phyloP scores from a whole-genome alignment of 495 filamentous ascomycete genomes.

The Neurospora sp. region DNA sequence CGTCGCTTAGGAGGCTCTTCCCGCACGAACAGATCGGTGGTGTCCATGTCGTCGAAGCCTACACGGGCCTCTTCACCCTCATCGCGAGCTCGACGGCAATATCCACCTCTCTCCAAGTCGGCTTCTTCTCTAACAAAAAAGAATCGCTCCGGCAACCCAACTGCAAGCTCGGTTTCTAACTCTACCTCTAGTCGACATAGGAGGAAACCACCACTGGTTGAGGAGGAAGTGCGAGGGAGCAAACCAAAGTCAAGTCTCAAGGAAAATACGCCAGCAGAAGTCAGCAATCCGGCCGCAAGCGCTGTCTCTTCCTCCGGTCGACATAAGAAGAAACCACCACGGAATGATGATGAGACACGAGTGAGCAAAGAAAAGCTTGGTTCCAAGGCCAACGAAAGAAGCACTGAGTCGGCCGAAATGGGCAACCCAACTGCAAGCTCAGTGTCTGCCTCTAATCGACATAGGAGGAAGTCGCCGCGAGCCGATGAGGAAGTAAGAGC shows the following conservation, averaged over 20 bases:
- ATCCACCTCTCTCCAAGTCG: background rate
- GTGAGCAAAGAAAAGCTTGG: background rate
- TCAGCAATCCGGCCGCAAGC: background rate
- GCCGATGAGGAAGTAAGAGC: background rate
- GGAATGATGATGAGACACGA: background rate
- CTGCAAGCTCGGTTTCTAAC: background rate
- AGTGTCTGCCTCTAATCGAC: background rate
- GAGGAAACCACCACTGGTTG: background rate
- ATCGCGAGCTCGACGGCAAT: background rate
- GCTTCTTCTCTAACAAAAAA: background rate
- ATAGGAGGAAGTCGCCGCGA: background rate
- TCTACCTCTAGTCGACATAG: slow-evolving; percentile 8
- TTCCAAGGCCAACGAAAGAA: background rate
- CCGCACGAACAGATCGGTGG: slow-evolving; percentile 5
- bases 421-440: background rate
- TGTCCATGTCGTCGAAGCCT: slow-evolving; percentile 6
- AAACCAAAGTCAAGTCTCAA: background rate
- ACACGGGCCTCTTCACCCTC: background rate
- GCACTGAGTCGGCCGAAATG: background rate
- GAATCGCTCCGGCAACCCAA: background rate
- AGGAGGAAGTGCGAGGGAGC: background rate
- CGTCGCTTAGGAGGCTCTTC: slow-evolving; percentile 14
- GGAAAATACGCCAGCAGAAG: background rate
- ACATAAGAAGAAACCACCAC: background rate
- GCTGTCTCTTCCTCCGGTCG: background rate